Percentiles rank a stretch among this genome's conserved stretches.
These are phyloP conservation scores for Calycina marina DNA, from an alignment of 2,329 filamentous ascomycete genomes.

Conservation along the genomic window DNA sequence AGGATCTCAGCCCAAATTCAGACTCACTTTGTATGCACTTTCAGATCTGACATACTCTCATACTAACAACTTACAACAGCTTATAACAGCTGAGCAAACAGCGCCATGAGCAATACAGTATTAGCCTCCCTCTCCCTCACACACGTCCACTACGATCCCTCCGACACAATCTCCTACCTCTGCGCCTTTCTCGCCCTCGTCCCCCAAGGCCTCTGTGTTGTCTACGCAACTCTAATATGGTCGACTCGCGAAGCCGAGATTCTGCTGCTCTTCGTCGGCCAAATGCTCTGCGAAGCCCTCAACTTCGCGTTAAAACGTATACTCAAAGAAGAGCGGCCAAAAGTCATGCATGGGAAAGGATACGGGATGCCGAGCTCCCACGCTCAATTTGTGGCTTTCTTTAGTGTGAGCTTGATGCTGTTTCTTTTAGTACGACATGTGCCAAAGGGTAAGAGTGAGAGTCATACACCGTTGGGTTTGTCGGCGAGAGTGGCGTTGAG, in stretches of 20 bases:
- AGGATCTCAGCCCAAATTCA: no score
- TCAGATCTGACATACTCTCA: background rate
- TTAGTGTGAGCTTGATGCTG: constrained; percentile 67
- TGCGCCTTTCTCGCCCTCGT: constrained; percentile 91
- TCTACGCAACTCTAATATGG: constrained; percentile 83
- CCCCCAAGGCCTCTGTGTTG: constrained; percentile 78
- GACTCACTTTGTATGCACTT: background rate
- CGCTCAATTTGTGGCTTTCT: constrained; percentile 88
- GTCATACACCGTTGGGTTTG: constrained; percentile 41
- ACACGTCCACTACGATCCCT: constrained; percentile 90
- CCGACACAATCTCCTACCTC: constrained; percentile 68
- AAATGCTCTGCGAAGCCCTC: constrained; percentile 78
- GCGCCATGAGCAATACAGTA: constrained; percentile 25
- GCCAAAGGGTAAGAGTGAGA: constrained; percentile 30
- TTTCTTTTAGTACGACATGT: constrained; percentile 75
- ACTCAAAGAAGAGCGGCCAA: constrained; percentile 83
- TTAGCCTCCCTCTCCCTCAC: constrained; percentile 86
- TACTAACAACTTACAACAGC: background rate
- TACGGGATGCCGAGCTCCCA: constrained; percentile 97
- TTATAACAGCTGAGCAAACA: background rate
- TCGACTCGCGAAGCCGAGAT: constrained; percentile 85
- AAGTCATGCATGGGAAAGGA: constrained; percentile 71
- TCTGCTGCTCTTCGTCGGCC: constrained; percentile 76
- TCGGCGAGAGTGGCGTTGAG: constrained; percentile 41
- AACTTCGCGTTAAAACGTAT: constrained; percentile 83